Conservation (phyloP, 768 basidiomycete genomes). For the Tricholomella constricta region DNA sequence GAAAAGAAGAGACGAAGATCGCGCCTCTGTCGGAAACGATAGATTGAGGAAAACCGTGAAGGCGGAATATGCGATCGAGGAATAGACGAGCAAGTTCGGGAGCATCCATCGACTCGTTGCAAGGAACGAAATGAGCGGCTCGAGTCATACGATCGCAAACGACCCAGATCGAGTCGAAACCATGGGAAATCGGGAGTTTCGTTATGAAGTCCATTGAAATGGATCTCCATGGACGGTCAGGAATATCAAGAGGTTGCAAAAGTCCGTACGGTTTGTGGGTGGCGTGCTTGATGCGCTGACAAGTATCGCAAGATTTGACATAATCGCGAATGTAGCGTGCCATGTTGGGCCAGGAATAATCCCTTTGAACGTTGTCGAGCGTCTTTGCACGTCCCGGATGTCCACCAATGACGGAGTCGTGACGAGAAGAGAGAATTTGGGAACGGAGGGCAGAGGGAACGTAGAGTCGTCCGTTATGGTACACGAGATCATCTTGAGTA, state of each 20-base stretch:
- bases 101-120: slow-evolving; percentile 26
- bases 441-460: slow-evolving; percentile 1
- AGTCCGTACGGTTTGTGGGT: slow-evolving; percentile 37
- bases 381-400: slow-evolving; percentile 34
- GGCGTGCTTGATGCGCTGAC: slow-evolving; percentile 32
- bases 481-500: slow-evolving; percentile 20
- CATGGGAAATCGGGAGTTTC: slow-evolving; percentile 39
- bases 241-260: slow-evolving; percentile 38
- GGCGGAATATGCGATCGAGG: slow-evolving; percentile 33
- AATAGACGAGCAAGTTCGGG: slow-evolving; percentile 36
- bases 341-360: slow-evolving; percentile 45
- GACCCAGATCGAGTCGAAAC: slow-evolving; percentile 37
- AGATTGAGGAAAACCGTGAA: slow-evolving; percentile 34
- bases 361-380: slow-evolving; percentile 27
- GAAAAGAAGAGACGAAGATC: slow-evolving; percentile 35
- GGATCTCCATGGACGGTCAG: slow-evolving; percentile 34
- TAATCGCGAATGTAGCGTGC: slow-evolving; percentile 19
- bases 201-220: slow-evolving; percentile 46
- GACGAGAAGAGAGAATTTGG: slow-evolving; percentile 21
- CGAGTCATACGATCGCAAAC: slow-evolving; percentile 44
- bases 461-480: neutral
- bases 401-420: slow-evolving; percentile 30
- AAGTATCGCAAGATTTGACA: slow-evolving; percentile 36
- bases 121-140: slow-evolving; percentile 43
- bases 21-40: slow-evolving; percentile 36